A percentile compares a stretch with the other conserved stretches of the same genome.
These are phyloP conservation scores for Fusarium kyushuense DNA, from an alignment of 2,329 filamentous ascomycete genomes.

Conservation along the genomic window DNA sequence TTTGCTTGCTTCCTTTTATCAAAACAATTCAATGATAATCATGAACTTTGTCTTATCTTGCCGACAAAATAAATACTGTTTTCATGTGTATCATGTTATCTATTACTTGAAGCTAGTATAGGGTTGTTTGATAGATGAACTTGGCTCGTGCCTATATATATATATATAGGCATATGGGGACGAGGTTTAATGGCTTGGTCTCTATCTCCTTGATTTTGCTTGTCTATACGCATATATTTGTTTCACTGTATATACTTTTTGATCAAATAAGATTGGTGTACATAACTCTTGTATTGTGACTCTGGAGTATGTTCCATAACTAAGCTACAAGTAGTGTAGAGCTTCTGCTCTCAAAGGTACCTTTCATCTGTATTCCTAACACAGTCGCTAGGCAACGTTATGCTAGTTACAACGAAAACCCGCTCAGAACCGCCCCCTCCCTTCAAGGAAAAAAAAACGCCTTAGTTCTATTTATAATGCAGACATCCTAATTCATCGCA, in stretches of 20 bases:
- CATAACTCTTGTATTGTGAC: background rate
- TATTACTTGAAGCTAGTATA: conserved; percentile 11
- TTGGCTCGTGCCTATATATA: conserved; percentile 21
- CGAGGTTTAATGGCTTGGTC: conserved; percentile 11
- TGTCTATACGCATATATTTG: conserved; percentile 35
- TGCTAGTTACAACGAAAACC: background rate
- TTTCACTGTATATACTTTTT: conserved; percentile 34
- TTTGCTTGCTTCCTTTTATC: conserved; percentile 38
- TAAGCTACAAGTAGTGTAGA: background rate
- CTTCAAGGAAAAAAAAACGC: no score
- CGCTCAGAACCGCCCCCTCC: conserved; percentile 8
- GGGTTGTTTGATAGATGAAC: conserved; percentile 34
- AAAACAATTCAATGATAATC: conserved; percentile 49
- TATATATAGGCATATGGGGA: conserved; percentile 16
- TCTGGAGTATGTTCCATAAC: background rate
- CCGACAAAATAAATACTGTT: conserved; percentile 20
- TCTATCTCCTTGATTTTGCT: conserved; percentile 33
- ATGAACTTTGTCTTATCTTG: conserved; percentile 46
- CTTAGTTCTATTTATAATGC: conserved; percentile 14
- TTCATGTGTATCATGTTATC: conserved; percentile 10
- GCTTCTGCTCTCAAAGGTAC: background rate
- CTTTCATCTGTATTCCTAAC: background rate
- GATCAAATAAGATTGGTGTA: conserved; percentile 37
- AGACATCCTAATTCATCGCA: conserved; percentile 19
- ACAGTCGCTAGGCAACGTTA: background rate